Evolutionary conservation across 176 grass and related monocot species (phyloP).

Genomic region (Calamus simplicifolius): DNA sequence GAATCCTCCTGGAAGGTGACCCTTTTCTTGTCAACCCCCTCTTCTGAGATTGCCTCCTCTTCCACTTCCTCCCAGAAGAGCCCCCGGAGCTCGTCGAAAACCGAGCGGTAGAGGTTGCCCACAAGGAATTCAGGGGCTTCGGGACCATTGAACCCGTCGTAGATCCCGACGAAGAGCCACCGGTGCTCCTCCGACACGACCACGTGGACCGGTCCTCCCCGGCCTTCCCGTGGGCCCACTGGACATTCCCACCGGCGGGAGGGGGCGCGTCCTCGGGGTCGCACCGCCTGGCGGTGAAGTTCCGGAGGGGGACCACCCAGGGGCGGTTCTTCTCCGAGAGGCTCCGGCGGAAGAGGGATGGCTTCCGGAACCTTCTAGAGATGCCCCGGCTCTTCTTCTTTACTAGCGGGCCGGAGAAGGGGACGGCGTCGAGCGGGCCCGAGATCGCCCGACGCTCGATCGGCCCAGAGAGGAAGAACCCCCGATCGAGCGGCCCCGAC

Average conservation of each 20-base stretch:
- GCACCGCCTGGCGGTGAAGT: background rate
- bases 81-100: constrained; percentile 56
- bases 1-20: constrained; percentile 7
- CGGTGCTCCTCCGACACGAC: constrained; percentile 87
- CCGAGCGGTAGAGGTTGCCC: constrained; percentile 59
- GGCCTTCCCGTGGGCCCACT: constrained; percentile 85
- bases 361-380: constrained; percentile 46
- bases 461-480: constrained; percentile 44
- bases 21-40: background rate
- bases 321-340: constrained; percentile 60
- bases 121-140: constrained; percentile 91
- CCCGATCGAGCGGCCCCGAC: constrained; percentile 46
- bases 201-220: constrained; percentile 88
- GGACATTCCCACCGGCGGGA: constrained; percentile 34
- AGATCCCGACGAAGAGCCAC: constrained; percentile 93
- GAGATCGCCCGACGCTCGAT: constrained; percentile 19
- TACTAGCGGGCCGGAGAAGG: constrained; percentile 71
- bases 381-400: constrained; percentile 33
- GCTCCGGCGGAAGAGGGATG: constrained; percentile 49
- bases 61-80: constrained; percentile 54
- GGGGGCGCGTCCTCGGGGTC: background rate
- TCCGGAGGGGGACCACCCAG: constrained; percentile 46
- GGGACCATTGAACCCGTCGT: constrained; percentile 89
- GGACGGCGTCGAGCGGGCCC: constrained; percentile 45
- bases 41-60: background rate